phyloP scores from a whole-genome alignment of 2,329 filamentous ascomycete genomes.

The Phyllosticta capitalensis region DNA sequence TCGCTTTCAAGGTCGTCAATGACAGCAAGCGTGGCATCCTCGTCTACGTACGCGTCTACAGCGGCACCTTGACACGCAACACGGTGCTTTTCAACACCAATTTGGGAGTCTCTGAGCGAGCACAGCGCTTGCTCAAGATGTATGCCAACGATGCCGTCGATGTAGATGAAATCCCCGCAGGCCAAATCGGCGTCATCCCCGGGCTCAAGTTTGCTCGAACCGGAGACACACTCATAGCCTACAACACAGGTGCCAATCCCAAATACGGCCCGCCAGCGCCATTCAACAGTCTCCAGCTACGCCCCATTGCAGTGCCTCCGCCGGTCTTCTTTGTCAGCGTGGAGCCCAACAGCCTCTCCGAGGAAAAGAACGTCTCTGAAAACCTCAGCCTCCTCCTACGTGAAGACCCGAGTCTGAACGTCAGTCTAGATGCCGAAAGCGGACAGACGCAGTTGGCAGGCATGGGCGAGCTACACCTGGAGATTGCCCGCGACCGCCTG shows the following conservation, averaged over 20 bases:
- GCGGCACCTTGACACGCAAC: conserved; percentile 67
- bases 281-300: conserved; percentile 67
- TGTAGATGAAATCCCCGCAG: conserved; percentile 66
- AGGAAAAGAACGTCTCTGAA: conserved; percentile 69
- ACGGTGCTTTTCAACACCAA: conserved; percentile 79
- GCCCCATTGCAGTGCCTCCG: conserved; percentile 80
- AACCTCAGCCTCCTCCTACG: conserved; percentile 69
- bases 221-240: conserved; percentile 80
- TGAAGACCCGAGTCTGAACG: conserved; percentile 86
- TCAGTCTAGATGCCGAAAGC: conserved; percentile 76
- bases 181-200: conserved; percentile 88
- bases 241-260: conserved; percentile 47
- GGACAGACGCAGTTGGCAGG: conserved; percentile 89
- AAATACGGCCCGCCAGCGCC: conserved; percentile 57
- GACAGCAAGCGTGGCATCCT: conserved; percentile 78
- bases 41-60: conserved; percentile 87
- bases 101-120: conserved; percentile 66
- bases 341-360: conserved; percentile 66
- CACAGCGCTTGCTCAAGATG: conserved; percentile 76
- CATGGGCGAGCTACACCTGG: conserved; percentile 93
- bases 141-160: conserved; percentile 83
- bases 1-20: conserved; percentile 89
- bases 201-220: conserved; percentile 88
- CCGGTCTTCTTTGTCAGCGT: conserved; percentile 96
- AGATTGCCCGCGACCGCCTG: conserved; percentile 82